Conservation (phyloP, 306 rosid species). For the Gastrolobium villosum region DNA sequence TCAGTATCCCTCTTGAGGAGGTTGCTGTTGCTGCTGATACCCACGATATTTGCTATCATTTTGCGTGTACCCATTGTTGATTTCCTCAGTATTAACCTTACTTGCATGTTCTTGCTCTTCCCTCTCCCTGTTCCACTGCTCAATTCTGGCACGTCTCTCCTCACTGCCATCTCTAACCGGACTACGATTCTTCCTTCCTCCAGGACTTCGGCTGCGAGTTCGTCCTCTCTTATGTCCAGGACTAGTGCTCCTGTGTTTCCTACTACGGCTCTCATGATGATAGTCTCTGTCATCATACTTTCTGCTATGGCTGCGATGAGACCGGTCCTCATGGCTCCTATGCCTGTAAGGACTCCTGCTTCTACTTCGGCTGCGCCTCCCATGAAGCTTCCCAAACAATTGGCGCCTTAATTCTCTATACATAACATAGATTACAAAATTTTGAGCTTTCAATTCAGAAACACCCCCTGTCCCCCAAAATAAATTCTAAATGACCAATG, state of each 20-base stretch:
- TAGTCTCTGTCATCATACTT: constrained; percentile 77
- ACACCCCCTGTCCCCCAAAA: background rate
- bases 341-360: constrained; percentile 85
- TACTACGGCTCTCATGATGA: constrained; percentile 65
- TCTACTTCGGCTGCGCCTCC: constrained; percentile 67
- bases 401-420: constrained; percentile 77
- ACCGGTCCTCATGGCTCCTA: constrained; percentile 73
- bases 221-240: constrained; percentile 66
- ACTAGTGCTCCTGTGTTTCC: constrained; percentile 70
- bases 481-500: no score
- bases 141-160: constrained; percentile 90
- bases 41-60: constrained; percentile 47
- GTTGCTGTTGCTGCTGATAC: constrained; percentile 49
- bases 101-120: constrained; percentile 58
- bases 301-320: constrained; percentile 64
- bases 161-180: constrained; percentile 84
- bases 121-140: constrained; percentile 88
- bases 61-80: constrained; percentile 31
- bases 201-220: constrained; percentile 68
- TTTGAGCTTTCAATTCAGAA: background rate
- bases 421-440: background rate
- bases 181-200: constrained; percentile 61
- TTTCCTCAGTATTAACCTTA: constrained; percentile 45
- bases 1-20: constrained; percentile 53
- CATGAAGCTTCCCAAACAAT: constrained; percentile 60